Conservation (phyloP, 2,329 filamentous ascomycete genomes). For the Verticillium dahliae region DNA sequence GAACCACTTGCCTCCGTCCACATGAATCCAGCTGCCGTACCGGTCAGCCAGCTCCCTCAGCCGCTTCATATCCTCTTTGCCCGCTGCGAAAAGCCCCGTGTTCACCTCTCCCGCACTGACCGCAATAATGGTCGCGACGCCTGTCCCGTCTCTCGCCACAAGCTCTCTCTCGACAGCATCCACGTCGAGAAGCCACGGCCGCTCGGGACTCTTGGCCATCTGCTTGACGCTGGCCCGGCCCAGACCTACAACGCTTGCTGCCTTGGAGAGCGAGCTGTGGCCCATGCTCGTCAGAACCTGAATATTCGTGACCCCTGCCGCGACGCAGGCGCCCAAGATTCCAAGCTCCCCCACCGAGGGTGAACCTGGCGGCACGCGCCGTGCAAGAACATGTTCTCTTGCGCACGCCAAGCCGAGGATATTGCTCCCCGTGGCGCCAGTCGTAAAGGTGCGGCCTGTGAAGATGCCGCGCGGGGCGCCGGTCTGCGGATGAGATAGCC, state of each 20-base stretch:
- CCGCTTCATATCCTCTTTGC: conserved; percentile 52
- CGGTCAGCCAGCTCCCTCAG: conserved; percentile 65
- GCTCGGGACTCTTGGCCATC: conserved; percentile 40
- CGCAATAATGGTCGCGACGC: conserved; percentile 65
- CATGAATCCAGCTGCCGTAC: conserved; percentile 79
- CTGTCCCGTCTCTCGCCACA: conserved; percentile 22
- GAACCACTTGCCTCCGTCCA: conserved; percentile 60
- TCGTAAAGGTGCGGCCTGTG: conserved; percentile 42
- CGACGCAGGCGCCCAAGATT: conserved; percentile 57
- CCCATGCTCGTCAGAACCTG: conserved; percentile 75
- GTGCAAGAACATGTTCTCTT: conserved; percentile 55
- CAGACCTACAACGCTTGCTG: conserved; percentile 74
- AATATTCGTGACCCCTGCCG: conserved; percentile 58
- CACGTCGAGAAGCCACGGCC: conserved; percentile 67
- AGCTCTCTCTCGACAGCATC: conserved; percentile 56
- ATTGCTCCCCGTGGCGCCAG: conserved; percentile 68
- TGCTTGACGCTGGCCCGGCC: conserved; percentile 63
- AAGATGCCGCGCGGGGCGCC: background rate
- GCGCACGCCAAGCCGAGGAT: conserved; percentile 66
- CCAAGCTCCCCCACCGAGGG: conserved; percentile 62
- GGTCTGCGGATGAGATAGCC: conserved; percentile 31
- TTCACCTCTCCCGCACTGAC: conserved; percentile 90
- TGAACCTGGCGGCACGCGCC: conserved; percentile 20
- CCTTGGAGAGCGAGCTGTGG: conserved; percentile 80
- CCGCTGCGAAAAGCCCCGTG: conserved; percentile 67